Evolutionary conservation across 768 basidiomycete genomes (phyloP).

Genomic region (Kwoniella dejecticola): DNA sequence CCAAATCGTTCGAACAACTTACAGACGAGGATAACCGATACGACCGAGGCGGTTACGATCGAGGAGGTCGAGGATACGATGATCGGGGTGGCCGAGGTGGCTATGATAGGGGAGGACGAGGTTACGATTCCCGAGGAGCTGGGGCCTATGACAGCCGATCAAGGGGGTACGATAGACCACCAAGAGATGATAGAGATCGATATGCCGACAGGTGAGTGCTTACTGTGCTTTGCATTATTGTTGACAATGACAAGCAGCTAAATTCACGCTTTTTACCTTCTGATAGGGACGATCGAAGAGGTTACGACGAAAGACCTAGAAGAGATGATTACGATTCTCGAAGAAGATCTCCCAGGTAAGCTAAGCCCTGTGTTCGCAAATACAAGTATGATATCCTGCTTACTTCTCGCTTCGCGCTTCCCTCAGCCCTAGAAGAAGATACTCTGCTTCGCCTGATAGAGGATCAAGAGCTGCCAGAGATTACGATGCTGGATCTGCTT

Average conservation of each 20-base stretch:
- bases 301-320: conserved; percentile 42
- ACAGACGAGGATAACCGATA: conserved; percentile 29
- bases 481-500: conserved; percentile 40
- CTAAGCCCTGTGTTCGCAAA: neutral
- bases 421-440: conserved; percentile 41
- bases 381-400: neutral
- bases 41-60: conserved; percentile 17
- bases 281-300: conserved; percentile 25
- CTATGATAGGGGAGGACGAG: conserved; percentile 13
- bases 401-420: too few relatives aligned
- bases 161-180: conserved; percentile 27
- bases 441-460: conserved; percentile 49
- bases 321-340: conserved; percentile 43
- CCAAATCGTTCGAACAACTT: neutral
- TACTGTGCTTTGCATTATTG: neutral
- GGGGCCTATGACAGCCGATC: conserved; percentile 18
- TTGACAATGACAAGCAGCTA: neutral
- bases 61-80: conserved; percentile 18
- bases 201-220: conserved; percentile 23
- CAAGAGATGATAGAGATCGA: conserved; percentile 30
- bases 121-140: conserved; percentile 37
- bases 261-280: neutral
- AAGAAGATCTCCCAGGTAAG: conserved; percentile 49
- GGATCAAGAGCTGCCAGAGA: conserved; percentile 41
- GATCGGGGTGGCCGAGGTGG: conserved; percentile 24